Base-by-base conservation (phyloP, 176 grass and related monocot species). In the Musa itinerans region DNA sequence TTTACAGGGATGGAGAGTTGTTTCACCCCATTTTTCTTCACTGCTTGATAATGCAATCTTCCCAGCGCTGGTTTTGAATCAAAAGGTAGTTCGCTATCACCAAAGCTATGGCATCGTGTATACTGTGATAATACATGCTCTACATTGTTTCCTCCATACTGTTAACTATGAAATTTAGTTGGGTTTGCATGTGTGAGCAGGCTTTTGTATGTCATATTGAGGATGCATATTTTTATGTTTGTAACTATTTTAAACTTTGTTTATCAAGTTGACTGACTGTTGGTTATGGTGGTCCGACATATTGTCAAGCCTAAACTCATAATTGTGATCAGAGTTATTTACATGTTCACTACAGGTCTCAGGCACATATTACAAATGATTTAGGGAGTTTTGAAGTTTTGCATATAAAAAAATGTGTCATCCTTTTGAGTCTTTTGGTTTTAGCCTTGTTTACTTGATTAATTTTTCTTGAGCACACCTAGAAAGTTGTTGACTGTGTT, bases 21-120 rank as follows among this genome's bases (percentile, higher is more conserved):
- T 96, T 84, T 96, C 93, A 82, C 86, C 93, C 2, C 87, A 92
- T 86, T 92, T 96, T 84, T 89, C 89, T 69, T 80, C 87, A 25
- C 85, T 96, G 87, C 52, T 96, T 69, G 85, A 89, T 82, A 84
- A 76, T 70, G 81, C 89, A 73, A 90, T 90, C 72, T 89, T 96
- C 72, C 93, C 89, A 84, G 87, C 85, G 66, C 86, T 96, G 86
- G 26, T 79, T 55, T 85, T 96, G 82, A 96, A 96, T 78, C 82
- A 83, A 69, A 96, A 88, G 87, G 93, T 96, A 52, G 58, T 87
- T 50, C 55, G 50, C 23, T 51, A 72, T 63, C 34, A 43, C 21
- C 52, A 61, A 43, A 6, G 34, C 0, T 63, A 3, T 72, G 21
- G 48, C 75, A 76, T 76, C 11, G 1, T 76, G 15, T 20, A 69